Conservation (phyloP, 768 basidiomycete genomes). For the Russula earlei region DNA sequence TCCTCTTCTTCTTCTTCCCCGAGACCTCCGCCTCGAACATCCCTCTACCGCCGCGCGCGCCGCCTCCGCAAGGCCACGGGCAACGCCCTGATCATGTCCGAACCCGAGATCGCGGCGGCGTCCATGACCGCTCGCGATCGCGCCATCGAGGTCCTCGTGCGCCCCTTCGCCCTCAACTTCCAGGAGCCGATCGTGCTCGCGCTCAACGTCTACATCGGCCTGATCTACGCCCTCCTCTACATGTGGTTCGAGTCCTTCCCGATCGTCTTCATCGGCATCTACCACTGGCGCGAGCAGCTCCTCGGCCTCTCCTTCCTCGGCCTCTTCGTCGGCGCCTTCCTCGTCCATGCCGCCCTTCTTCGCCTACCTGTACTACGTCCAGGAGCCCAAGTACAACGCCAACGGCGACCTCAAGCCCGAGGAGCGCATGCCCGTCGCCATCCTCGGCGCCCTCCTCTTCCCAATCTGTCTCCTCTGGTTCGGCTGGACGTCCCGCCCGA, state of each 20-base stretch:
- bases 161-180: conserved; percentile 26
- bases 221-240: conserved; percentile 28
- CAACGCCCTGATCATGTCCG: conserved; percentile 24
- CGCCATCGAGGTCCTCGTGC: conserved; percentile 24
- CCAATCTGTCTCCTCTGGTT: conserved; percentile 30
- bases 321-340: conserved; percentile 8
- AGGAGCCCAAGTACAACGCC: conserved; percentile 16
- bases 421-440: conserved; percentile 27
- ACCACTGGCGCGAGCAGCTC: conserved; percentile 27
- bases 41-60: conserved; percentile 26
- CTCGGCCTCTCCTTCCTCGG: conserved; percentile 28
- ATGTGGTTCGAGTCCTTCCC: conserved; percentile 31
- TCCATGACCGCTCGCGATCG: conserved; percentile 18
- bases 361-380: conserved; percentile 14
- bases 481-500: conserved; percentile 26
- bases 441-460: conserved; percentile 27
- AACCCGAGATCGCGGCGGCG: conserved; percentile 22
- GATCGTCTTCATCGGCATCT: conserved; percentile 28
- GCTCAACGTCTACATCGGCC: conserved; percentile 27
- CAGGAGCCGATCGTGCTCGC: conserved; percentile 27
- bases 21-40: conserved; percentile 27
- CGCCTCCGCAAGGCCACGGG: conserved; percentile 27
- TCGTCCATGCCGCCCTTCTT: conserved; percentile 16
- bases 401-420: conserved; percentile 23
- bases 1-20: conserved; percentile 27